These are phyloP conservation scores for Ichthyophthirius multifiliis DNA, from an alignment of 169 alveolate species.

Conservation along the genomic window DNA sequence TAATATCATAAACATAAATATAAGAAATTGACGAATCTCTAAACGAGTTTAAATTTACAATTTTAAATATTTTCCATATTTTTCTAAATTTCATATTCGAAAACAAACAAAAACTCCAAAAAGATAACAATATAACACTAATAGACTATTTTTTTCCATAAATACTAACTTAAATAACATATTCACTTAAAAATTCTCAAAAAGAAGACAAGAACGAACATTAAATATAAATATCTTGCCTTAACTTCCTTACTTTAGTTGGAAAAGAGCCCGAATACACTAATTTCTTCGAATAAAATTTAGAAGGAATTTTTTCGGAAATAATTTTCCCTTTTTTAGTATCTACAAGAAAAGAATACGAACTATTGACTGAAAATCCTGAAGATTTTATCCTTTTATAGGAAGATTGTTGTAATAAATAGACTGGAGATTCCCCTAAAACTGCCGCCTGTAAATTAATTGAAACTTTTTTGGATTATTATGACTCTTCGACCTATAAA, in stretches of 20 bases:
- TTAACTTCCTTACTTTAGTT: too few species aligned
- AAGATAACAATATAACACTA: neutral
- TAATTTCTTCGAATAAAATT: too few species aligned
- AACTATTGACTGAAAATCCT: neutral
- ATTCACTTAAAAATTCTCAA: too few species aligned
- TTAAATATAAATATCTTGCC: too few species aligned
- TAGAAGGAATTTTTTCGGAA: too few species aligned
- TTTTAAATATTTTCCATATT: neutral
- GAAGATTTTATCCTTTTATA: neutral
- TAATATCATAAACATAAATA: neutral
- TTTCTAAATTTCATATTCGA: neutral
- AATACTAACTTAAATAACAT: too few species aligned
- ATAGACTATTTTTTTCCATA: too few species aligned
- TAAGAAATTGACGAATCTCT: neutral
- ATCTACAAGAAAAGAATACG: too few species aligned
- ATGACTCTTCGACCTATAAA: neutral
- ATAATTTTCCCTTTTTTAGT: too few species aligned
- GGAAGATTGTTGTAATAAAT: slow-evolving; percentile 4
- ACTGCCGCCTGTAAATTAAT: neutral
- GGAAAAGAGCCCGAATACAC: too few species aligned
- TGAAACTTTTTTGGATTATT: neutral
- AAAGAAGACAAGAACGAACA: too few species aligned
- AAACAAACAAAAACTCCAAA: neutral
- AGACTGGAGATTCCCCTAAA: neutral
- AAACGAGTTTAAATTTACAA: neutral